phyloP scores from a whole-genome alignment of 2,329 filamentous ascomycete genomes.

The Colletotrichum magnum region DNA sequence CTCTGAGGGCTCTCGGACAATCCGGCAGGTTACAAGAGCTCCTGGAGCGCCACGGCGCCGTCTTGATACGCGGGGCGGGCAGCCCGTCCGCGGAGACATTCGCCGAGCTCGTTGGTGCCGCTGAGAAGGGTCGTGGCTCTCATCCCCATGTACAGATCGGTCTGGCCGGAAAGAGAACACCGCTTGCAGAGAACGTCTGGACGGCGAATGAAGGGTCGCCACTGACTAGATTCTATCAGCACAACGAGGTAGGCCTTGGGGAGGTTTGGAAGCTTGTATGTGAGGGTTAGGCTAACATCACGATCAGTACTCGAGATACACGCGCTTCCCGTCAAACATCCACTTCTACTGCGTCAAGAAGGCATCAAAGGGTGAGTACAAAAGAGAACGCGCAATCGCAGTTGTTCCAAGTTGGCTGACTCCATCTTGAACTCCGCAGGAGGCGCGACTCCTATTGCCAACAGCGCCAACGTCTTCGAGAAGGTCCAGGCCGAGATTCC shows the following conservation, averaged over 20 bases:
- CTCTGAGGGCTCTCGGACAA: constrained; percentile 25
- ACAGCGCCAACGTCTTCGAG: constrained; percentile 37
- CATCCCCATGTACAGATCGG: constrained; percentile 49
- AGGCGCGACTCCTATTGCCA: constrained; percentile 39
- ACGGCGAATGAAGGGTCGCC: constrained; percentile 43
- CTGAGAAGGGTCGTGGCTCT: constrained; percentile 36
- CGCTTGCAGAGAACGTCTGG: constrained; percentile 41
- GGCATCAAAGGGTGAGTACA: constrained; percentile 18
- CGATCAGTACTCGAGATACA: constrained; percentile 41
- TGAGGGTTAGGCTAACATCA: background rate
- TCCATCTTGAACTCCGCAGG: constrained; percentile 3
- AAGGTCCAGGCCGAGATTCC: constrained; percentile 39
- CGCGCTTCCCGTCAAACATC: constrained; percentile 40
- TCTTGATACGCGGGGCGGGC: constrained; percentile 37
- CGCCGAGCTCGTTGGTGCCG: constrained; percentile 38
- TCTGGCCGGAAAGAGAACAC: constrained; percentile 41
- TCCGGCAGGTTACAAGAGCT: constrained; percentile 36
- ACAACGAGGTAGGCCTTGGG: constrained; percentile 39
- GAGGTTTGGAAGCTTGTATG: too few relatives aligned
- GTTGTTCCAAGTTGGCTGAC: background rate
- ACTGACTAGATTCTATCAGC: constrained; percentile 42
- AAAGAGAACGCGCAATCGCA: too few relatives aligned
- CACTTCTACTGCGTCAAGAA: constrained; percentile 42
- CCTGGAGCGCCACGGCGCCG: constrained; percentile 36
- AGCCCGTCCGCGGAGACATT: constrained; percentile 41